phyloP scores from a whole-genome alignment of 306 rosid genomes.

The Cucumis melo region DNA sequence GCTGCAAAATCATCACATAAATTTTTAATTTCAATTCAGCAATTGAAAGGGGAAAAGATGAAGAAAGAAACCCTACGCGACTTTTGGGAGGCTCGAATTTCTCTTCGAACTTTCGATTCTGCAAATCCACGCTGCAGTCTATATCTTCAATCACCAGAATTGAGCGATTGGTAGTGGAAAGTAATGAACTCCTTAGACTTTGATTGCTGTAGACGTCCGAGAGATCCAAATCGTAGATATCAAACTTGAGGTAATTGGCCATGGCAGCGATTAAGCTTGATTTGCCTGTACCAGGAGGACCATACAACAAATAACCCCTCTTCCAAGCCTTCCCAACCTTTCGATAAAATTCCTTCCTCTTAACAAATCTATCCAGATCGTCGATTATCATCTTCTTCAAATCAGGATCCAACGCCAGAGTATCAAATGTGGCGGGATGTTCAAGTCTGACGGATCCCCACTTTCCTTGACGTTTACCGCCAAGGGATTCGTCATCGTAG shows the following conservation, averaged over 20 bases:
- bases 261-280: not conserved
- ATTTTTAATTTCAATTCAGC: not conserved
- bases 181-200: not conserved
- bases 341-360: not conserved
- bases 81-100: not conserved
- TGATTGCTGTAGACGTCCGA: not conserved
- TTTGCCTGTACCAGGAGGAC: conserved; percentile 4
- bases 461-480: not conserved
- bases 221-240: conserved; percentile 2
- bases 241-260: conserved; percentile 6
- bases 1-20: not conserved
- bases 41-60: not conserved
- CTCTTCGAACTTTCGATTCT: not conserved
- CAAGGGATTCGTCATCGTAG: not conserved
- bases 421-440: not conserved
- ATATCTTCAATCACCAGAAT: conserved; percentile 3
- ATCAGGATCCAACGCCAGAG: not conserved
- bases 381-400: not conserved
- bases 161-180: not conserved
- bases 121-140: not conserved
- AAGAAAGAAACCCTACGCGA: not conserved
- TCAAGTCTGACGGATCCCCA: not conserved
- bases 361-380: not conserved
- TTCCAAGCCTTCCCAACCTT: conserved; percentile 2
- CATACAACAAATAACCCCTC: not conserved